phyloP scores from a whole-genome alignment of 306 rosid species.

The Sicyos baderoa region DNA sequence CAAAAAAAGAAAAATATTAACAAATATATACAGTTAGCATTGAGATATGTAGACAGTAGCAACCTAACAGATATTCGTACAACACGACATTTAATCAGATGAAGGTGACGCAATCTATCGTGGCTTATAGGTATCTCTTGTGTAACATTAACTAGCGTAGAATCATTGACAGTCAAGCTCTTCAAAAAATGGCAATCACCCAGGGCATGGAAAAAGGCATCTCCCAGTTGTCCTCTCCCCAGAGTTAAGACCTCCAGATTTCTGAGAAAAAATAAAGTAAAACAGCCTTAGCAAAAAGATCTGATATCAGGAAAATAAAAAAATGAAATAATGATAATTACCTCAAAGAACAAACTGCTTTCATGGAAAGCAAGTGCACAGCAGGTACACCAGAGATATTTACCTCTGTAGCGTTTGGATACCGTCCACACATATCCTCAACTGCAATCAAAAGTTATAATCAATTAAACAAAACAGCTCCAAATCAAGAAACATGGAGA shows the following conservation, averaged over 20 bases:
- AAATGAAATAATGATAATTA: conserved; percentile 19
- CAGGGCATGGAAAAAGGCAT: conserved; percentile 67
- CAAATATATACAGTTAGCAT: neutral
- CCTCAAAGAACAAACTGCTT: conserved; percentile 69
- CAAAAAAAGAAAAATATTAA: neutral
- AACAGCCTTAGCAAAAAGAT: conserved; percentile 25
- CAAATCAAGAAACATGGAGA: neutral
- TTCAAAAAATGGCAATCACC: conserved; percentile 61
- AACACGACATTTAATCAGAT: conserved; percentile 80
- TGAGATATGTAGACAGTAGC: conserved; percentile 7
- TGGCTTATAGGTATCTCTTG: conserved; percentile 79
- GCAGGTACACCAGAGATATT: conserved; percentile 61
- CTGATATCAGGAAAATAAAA: neutral
- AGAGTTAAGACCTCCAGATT: conserved; percentile 70
- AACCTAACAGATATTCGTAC: conserved; percentile 91
- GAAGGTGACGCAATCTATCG: conserved; percentile 69
- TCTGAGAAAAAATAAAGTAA: conserved; percentile 37
- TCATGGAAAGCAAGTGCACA: conserved; percentile 62
- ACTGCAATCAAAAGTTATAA: conserved; percentile 38
- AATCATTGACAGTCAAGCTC: conserved; percentile 66
- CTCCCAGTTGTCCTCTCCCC: conserved; percentile 75
- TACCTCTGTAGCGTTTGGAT: conserved; percentile 89
- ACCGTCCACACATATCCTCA: conserved; percentile 89
- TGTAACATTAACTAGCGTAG: conserved; percentile 76
- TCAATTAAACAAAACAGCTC: neutral